Evolutionary conservation across 768 basidiomycete species (phyloP).

Genomic region (Lactarius quietus): DNA sequence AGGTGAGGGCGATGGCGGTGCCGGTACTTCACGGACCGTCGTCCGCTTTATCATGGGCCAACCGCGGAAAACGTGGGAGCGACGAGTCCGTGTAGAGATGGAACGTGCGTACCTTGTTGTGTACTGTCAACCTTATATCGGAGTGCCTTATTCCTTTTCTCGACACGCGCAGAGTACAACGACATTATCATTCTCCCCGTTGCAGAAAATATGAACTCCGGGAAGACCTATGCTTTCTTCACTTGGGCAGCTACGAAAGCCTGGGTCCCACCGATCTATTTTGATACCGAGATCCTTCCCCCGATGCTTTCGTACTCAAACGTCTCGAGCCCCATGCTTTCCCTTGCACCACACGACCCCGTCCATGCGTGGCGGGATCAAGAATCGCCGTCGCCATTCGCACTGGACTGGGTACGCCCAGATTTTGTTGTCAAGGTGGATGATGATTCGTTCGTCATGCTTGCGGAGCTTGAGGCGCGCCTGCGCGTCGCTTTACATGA

Average conservation of each 20-base stretch:
- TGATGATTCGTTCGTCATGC: conserved; percentile 93
- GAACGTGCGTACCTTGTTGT: conserved; percentile 59
- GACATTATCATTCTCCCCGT: conserved; percentile 83
- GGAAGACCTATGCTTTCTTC: conserved; percentile 90
- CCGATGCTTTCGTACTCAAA: conserved; percentile 66
- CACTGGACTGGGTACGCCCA: conserved; percentile 73
- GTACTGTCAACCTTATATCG: conserved; percentile 1
- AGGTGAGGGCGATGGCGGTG: conserved; percentile 59
- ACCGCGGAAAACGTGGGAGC: conserved; percentile 75
- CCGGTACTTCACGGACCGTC: conserved; percentile 77
- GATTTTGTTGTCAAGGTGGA: conserved; percentile 94
- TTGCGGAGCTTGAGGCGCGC: conserved; percentile 88
- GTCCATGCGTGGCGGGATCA: conserved; percentile 50
- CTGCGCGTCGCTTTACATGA: conserved; percentile 71
- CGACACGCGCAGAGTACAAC: conserved; percentile 57
- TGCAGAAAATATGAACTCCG: conserved; percentile 93
- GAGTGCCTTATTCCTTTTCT: background rate
- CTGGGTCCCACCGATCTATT: conserved; percentile 81
- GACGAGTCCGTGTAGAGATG: conserved; percentile 81
- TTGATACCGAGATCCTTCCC: conserved; percentile 41
- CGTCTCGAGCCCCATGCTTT: conserved; percentile 50
- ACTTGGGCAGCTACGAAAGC: conserved; percentile 89
- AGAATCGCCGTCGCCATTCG: conserved; percentile 38
- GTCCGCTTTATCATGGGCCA: conserved; percentile 89
- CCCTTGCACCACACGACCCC: conserved; percentile 73